These are phyloP conservation scores for Brasilioporus rufonigricans DNA, from an alignment of 768 basidiomycete genomes.

Conservation along the genomic window DNA sequence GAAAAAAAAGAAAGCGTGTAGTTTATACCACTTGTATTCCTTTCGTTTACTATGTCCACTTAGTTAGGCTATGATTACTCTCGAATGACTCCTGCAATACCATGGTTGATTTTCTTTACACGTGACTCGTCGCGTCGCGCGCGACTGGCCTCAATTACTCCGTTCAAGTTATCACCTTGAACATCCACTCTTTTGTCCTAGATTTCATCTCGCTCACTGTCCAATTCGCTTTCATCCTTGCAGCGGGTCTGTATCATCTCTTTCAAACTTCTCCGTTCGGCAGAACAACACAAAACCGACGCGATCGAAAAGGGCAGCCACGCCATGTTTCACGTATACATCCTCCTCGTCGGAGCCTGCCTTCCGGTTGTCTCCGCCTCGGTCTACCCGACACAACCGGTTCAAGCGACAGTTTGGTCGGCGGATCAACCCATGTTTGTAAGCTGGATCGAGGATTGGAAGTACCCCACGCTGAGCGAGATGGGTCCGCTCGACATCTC, in stretches of 20 bases:
- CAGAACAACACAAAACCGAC: not conserved
- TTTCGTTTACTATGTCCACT: conserved; percentile 2
- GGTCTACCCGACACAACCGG: conserved; percentile 52
- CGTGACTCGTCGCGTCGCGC: conserved; percentile 25
- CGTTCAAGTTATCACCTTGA: not conserved
- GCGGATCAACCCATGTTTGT: conserved; percentile 43
- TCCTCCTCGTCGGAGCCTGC: not conserved
- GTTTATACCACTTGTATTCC: conserved; percentile 21
- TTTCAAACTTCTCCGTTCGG: not conserved
- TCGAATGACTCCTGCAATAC: conserved; percentile 1
- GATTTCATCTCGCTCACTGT: conserved; percentile 1
- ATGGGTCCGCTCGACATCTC: conserved; percentile 46
- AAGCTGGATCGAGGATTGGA: conserved; percentile 51
- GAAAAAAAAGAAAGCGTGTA: conserved; percentile 13
- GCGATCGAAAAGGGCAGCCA: not conserved
- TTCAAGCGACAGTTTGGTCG: conserved; percentile 42
- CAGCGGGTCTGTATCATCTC: conserved; percentile 31
- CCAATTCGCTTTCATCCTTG: conserved; percentile 3
- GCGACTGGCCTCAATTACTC: not conserved
- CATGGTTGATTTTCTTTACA: conserved; percentile 26
- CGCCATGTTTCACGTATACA: conserved; percentile 8
- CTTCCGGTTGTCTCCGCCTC: conserved; percentile 30
- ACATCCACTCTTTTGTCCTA: not conserved
- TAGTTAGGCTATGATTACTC: conserved; percentile 8
- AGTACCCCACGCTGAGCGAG: conserved; percentile 37